Evolutionary conservation across 2,329 filamentous ascomycete species (phyloP).

Genomic region (Parascedosporium putredinis): DNA sequence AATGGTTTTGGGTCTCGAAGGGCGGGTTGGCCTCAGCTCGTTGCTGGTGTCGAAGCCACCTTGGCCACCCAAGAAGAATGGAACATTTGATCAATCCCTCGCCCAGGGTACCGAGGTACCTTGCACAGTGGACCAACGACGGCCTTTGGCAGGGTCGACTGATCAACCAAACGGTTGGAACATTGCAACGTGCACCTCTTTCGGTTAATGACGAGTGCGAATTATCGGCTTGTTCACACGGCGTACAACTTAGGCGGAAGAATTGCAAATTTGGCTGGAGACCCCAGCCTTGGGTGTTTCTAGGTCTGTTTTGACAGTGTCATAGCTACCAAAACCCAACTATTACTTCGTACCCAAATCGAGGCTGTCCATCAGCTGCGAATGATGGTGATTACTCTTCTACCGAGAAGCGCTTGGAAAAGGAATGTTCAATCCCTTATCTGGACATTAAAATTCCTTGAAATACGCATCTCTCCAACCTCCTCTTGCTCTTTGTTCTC

Average conservation of each 20-base stretch:
- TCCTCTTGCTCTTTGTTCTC: background rate
- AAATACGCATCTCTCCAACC: too few species aligned
- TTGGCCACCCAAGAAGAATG: too few species aligned
- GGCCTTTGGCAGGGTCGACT: background rate
- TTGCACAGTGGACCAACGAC: background rate
- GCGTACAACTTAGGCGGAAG: background rate
- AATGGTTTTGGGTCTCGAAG: slow-evolving; percentile 3
- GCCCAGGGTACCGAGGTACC: background rate
- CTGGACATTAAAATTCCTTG: too few species aligned
- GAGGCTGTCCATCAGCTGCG: too few species aligned
- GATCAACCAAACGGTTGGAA: background rate
- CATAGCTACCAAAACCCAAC: too few species aligned
- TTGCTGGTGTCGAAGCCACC: background rate
- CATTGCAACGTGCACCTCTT: background rate
- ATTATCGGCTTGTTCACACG: background rate
- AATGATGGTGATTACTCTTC: too few species aligned
- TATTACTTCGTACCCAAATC: too few species aligned
- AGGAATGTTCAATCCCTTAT: too few species aligned
- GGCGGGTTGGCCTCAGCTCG: background rate
- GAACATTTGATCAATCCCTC: too few species aligned
- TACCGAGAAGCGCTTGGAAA: too few species aligned
- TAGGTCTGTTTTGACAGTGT: too few species aligned
- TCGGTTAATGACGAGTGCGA: background rate
- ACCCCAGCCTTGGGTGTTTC: background rate
- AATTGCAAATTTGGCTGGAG: background rate